phyloP scores from a whole-genome alignment of 2,329 filamentous ascomycete genomes.

The Fusarium albidum region DNA sequence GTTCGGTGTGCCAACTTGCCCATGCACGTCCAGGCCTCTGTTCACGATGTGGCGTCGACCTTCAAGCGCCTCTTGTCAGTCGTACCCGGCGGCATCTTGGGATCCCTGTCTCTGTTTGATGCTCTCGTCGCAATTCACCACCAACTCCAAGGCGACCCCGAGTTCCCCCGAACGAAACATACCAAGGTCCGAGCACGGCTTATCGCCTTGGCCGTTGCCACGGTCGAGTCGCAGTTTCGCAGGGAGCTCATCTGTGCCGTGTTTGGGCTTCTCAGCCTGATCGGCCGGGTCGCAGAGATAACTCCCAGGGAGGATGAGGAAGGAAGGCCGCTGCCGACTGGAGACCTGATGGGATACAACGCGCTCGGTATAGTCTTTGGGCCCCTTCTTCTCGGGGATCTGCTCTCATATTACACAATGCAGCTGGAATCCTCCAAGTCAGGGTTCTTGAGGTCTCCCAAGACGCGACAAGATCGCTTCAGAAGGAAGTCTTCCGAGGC shows the following conservation, averaged over 20 bases:
- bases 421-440: conserved; percentile 52
- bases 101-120: conserved; percentile 68
- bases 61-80: conserved; percentile 72
- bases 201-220: conserved; percentile 69
- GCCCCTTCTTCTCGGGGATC: conserved; percentile 67
- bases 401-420: conserved; percentile 61
- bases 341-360: conserved; percentile 70
- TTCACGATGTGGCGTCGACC: conserved; percentile 72
- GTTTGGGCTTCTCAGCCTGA: conserved; percentile 69
- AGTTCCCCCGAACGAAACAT: conserved; percentile 61
- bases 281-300: conserved; percentile 66
- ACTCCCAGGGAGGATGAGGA: conserved; percentile 59
- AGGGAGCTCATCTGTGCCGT: conserved; percentile 72
- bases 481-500: conserved; percentile 27
- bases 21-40: conserved; percentile 63
- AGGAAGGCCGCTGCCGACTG: conserved; percentile 61
- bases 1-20: conserved; percentile 68
- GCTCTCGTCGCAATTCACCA: conserved; percentile 68
- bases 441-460: conserved; percentile 54
- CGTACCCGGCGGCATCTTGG: conserved; percentile 72
- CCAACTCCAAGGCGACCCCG: conserved; percentile 60
- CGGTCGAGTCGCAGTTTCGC: conserved; percentile 66
- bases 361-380: conserved; percentile 72
- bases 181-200: conserved; percentile 68
- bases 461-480: conserved; percentile 42